Base-by-base conservation (phyloP, 2,329 filamentous ascomycete species). In the Parascedosporium putredinis region DNA sequence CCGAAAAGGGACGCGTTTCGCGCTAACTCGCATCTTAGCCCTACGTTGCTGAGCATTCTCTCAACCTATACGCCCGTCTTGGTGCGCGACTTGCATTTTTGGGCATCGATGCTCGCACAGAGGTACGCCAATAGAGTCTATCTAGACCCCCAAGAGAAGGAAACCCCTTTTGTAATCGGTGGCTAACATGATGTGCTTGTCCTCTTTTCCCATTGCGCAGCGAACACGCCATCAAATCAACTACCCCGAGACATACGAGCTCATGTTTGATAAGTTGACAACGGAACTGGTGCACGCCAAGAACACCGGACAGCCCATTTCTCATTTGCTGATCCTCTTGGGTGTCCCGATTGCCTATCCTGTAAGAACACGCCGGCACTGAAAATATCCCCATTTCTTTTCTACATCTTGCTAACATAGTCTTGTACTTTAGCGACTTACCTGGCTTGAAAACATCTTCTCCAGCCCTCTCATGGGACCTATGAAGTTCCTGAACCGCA, bases 361-460 rank as follows among this genome's bases (percentile, higher is more conserved):
- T 54, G 79, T 83, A 68, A 61, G 76, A 61, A n/a, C n/a, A n/a
- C n/a, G n/a, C n/a, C n/a, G n/a, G n/a, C n/a, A n/a, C n/a, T n/a
- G n/a, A n/a, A n/a, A n/a, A n/a, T n/a, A n/a, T n/a, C n/a, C n/a
- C n/a, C n/a, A n/a, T n/a, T n/a, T n/a, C n/a, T n/a, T n/a, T n/a
- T n/a, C n/a, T n/a, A n/a, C n/a, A n/a, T n/a, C n/a, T n/a, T n/a
- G n/a, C n/a, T 48, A 16, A 45, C 5, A 70, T 71, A n/a, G n/a
- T 40, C 24, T 4, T 54, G 12, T 3, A n/a, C 20, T 33, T 5
- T 55, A 81, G 75, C 88, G 91, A 57, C 74, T 96, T 49, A 93
- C 90, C n/a, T 96, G 91, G 91, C 75, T 96, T 4, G 91, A 97
- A 64, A 96, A 95, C 60, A 86, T 96, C 51, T 79, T 97, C 57